These are phyloP conservation scores for Thalassiosira sp. DNA, from an alignment of 352 stramenopile genomes.

Conservation along the genomic window DNA sequence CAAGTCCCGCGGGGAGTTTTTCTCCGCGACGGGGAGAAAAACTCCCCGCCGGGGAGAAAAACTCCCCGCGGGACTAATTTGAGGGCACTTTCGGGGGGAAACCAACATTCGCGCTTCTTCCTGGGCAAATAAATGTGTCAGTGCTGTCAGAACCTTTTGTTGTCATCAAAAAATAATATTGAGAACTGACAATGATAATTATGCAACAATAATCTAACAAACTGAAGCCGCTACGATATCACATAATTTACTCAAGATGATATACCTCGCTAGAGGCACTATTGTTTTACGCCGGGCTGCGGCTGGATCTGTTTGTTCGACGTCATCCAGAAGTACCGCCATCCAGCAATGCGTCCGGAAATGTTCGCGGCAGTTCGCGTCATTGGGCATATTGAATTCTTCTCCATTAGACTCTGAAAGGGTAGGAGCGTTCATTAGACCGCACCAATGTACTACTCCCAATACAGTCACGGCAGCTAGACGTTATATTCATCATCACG, in stretches of 20 bases:
- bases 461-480: not conserved
- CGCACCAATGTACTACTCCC: not conserved
- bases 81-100: no score
- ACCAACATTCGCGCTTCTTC: no score
- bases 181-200: no score
- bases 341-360: not conserved
- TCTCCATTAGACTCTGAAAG: not conserved
- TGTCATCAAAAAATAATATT: no score
- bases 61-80: no score
- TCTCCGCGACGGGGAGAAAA: no score
- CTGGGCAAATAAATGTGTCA: no score
- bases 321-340: not conserved
- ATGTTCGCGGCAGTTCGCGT: constrained; percentile 7
- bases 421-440: not conserved
- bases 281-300: not conserved
- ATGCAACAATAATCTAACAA: no score
- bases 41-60: no score
- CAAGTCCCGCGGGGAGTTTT: no score
- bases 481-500: constrained; percentile 49
- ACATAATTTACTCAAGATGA: constrained; percentile 33
- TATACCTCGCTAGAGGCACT: not conserved
- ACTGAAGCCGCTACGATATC: no score
- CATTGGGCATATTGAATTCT: constrained; percentile 6
- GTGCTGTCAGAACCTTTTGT: no score
- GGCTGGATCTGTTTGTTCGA: constrained; percentile 1